phyloP scores from a whole-genome alignment of 2,329 filamentous ascomycete species.

The Chaetomium strumarium region DNA sequence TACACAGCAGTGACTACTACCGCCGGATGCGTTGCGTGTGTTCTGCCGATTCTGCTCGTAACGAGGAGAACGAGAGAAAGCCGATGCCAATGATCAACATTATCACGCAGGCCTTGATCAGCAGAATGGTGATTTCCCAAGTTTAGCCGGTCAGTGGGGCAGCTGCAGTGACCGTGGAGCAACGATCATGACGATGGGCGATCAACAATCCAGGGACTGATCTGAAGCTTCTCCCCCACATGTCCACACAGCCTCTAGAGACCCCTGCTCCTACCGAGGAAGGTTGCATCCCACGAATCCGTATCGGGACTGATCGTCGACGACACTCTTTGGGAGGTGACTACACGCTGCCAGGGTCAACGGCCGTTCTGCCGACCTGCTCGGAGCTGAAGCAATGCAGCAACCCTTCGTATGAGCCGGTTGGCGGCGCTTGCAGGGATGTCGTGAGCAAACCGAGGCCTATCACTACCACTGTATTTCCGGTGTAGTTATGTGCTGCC shows the following conservation, averaged over 20 bases:
- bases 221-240: conserved; percentile 2
- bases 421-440: conserved; percentile 7
- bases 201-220: conserved; percentile 1
- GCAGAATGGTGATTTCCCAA: not conserved
- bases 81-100: not conserved
- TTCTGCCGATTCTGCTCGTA: too few relatives aligned
- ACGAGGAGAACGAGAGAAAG: too few relatives aligned
- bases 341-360: not conserved
- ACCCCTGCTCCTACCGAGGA: conserved; percentile 6
- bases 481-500: too few relatives aligned
- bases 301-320: conserved; percentile 8
- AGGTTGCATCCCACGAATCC: conserved; percentile 4
- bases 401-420: not conserved
- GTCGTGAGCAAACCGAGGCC: conserved; percentile 7
- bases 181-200: conserved; percentile 1
- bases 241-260: not conserved
- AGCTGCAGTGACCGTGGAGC: not conserved
- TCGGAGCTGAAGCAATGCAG: not conserved
- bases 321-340: not conserved
- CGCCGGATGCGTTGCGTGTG: too few relatives aligned
- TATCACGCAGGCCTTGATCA: not conserved
- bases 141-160: not conserved
- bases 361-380: not conserved
- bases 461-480: conserved; percentile 4
- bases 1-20: too few relatives aligned